Evolutionary conservation across 1,139 yeast species (phyloP).

Genomic region (Protomyces macrosporus): DNA sequence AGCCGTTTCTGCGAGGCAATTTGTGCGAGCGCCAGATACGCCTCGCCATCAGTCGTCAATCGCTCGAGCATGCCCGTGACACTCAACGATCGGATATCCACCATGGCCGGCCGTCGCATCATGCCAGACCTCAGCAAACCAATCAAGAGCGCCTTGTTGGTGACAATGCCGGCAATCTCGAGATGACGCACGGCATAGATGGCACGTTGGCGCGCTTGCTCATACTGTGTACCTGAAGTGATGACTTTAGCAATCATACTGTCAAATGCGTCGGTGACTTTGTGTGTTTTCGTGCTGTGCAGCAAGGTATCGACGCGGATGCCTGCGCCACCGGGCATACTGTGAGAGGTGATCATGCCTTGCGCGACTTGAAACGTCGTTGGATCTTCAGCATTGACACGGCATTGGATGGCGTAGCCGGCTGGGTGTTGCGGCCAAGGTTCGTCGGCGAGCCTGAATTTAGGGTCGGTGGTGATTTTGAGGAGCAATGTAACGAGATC

Average conservation of each 20-base stretch:
- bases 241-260: slow-evolving; percentile 80
- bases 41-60: slow-evolving; percentile 72
- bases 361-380: slow-evolving; percentile 97
- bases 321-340: slow-evolving; percentile 99
- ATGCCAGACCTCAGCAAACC: slow-evolving; percentile 5
- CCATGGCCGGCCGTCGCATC: background rate
- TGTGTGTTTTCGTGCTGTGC: slow-evolving; percentile 94
- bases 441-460: slow-evolving; percentile 73
- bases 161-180: background rate
- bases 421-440: slow-evolving; percentile 78
- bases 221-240: slow-evolving; percentile 5
- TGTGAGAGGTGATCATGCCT: slow-evolving; percentile 94
- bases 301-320: slow-evolving; percentile 95
- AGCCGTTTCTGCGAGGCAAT: background rate
- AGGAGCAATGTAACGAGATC: slow-evolving; percentile 98
- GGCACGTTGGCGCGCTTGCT: slow-evolving; percentile 2
- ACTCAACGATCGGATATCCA: slow-evolving; percentile 14
- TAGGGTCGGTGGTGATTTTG: background rate
- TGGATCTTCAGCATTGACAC: slow-evolving; percentile 98
- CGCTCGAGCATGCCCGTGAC: slow-evolving; percentile 77
- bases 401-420: slow-evolving; percentile 98
- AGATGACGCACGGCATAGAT: slow-evolving; percentile 4
- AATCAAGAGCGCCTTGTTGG: slow-evolving; percentile 9
- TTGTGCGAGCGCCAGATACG: slow-evolving; percentile 37
- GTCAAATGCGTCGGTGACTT: slow-evolving; percentile 95